A percentile compares a stretch with the other conserved stretches of the same genome.
phyloP scores from a whole-genome alignment of 2,329 filamentous ascomycete genomes.

The Paracoccidioides lutzii region DNA sequence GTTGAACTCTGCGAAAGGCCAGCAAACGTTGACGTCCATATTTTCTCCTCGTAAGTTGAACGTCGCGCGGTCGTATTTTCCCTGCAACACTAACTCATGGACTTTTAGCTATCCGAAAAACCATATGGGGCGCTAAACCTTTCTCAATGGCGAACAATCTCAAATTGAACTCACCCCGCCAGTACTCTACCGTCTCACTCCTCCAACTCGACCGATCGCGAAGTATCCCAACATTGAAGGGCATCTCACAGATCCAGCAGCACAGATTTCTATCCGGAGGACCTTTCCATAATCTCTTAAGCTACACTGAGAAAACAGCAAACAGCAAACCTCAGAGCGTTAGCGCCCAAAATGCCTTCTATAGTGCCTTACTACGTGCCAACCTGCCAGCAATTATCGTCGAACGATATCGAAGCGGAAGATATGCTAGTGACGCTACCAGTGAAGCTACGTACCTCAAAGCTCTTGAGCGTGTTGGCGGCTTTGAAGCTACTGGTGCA shows the following conservation, averaged over 20 bases:
- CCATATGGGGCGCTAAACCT: neutral
- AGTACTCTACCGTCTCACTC: slow-evolving; percentile 23
- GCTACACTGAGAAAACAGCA: slow-evolving; percentile 76
- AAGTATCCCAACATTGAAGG: slow-evolving; percentile 13
- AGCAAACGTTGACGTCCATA: neutral
- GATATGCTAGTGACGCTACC: slow-evolving; percentile 66
- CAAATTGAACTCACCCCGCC: slow-evolving; percentile 13
- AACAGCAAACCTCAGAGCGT: slow-evolving; percentile 85
- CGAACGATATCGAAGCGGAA: slow-evolving; percentile 74
- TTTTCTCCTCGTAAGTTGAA: slow-evolving; percentile 4
- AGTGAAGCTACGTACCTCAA: slow-evolving; percentile 69
- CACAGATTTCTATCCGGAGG: slow-evolving; percentile 29
- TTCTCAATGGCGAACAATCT: neutral
- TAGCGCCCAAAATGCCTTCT: slow-evolving; percentile 84
- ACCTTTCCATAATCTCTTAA: slow-evolving; percentile 49
- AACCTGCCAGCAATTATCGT: slow-evolving; percentile 90
- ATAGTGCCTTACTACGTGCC: slow-evolving; percentile 75
- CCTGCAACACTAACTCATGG: neutral
- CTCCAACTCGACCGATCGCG: slow-evolving; percentile 18
- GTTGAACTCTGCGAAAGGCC: neutral
- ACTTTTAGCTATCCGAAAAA: neutral
- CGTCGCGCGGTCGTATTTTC: neutral
- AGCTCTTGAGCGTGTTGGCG: slow-evolving; percentile 53
- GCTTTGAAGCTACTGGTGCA: slow-evolving; percentile 20
- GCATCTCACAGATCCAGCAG: slow-evolving; percentile 21